These are phyloP conservation scores for Hyparrhenia diplandra DNA, from an alignment of 176 grass and related monocot species.

Conservation along the genomic window DNA sequence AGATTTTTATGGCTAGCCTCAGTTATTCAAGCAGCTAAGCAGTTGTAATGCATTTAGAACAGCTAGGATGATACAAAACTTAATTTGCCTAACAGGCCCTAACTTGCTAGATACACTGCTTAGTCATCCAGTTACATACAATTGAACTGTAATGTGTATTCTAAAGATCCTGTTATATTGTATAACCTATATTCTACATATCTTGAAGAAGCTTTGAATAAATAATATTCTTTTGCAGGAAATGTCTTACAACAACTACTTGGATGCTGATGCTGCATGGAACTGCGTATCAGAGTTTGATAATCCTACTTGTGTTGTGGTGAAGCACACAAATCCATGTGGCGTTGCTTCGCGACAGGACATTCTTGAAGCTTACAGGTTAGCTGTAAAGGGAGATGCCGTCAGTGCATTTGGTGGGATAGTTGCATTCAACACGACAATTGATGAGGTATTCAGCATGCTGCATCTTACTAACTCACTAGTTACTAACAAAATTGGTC, in stretches of 20 bases:
- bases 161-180: not conserved
- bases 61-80: not conserved
- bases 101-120: not conserved
- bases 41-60: not conserved
- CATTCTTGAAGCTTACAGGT: constrained; percentile 76
- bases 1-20: not conserved
- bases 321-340: constrained; percentile 95
- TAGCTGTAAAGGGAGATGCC: constrained; percentile 81
- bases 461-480: not conserved
- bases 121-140: not conserved
- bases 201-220: not conserved
- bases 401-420: constrained; percentile 94
- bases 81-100: not conserved
- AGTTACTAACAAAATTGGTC: not conserved
- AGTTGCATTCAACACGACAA: constrained; percentile 78
- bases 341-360: constrained; percentile 70
- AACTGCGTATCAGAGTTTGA: constrained; percentile 87
- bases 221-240: constrained; percentile 43
- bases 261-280: constrained; percentile 96
- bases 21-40: not conserved
- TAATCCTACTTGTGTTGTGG: constrained; percentile 77
- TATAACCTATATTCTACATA: not conserved
- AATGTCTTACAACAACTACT: constrained; percentile 97
- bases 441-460: constrained; percentile 50
- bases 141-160: not conserved